phyloP scores from a whole-genome alignment of 371 early-diverging fungal species.

The Lichtheimia ramosa region DNA sequence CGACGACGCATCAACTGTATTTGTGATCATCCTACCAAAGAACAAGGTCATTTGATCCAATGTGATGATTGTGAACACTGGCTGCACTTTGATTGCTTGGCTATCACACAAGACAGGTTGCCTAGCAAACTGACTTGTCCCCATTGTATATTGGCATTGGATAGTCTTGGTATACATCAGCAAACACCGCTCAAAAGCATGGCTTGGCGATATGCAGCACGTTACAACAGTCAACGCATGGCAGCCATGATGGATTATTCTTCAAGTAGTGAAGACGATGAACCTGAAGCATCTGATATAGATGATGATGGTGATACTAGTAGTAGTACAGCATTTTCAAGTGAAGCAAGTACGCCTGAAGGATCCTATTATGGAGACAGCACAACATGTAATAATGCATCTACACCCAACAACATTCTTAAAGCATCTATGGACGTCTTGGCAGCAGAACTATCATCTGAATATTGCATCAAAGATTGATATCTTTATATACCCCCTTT shows the following conservation, averaged over 20 bases:
- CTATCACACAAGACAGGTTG: conserved; percentile 39
- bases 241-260: conserved; percentile 16
- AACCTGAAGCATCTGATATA: background rate
- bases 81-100: conserved; percentile 59
- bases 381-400: no score
- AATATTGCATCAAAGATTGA: no score
- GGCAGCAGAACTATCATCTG: no score
- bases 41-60: conserved; percentile 55
- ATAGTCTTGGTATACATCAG: background rate
- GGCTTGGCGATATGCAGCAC: conserved; percentile 42
- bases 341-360: conserved; percentile 42
- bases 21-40: conserved; percentile 48
- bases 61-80: conserved; percentile 56
- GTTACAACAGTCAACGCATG: conserved; percentile 25
- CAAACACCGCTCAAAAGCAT: conserved; percentile 11
- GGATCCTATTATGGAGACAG: conserved; percentile 11
- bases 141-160: conserved; percentile 22
- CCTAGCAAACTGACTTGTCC: conserved; percentile 55
- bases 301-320: background rate
- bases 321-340: conserved; percentile 4
- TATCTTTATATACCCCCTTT: no score
- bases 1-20: conserved; percentile 37
- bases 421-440: no score
- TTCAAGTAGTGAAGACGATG: conserved; percentile 12
- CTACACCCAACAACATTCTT: no score